Conservation (phyloP, 495 filamentous ascomycete genomes). For the Hypoxylon intermedium region DNA sequence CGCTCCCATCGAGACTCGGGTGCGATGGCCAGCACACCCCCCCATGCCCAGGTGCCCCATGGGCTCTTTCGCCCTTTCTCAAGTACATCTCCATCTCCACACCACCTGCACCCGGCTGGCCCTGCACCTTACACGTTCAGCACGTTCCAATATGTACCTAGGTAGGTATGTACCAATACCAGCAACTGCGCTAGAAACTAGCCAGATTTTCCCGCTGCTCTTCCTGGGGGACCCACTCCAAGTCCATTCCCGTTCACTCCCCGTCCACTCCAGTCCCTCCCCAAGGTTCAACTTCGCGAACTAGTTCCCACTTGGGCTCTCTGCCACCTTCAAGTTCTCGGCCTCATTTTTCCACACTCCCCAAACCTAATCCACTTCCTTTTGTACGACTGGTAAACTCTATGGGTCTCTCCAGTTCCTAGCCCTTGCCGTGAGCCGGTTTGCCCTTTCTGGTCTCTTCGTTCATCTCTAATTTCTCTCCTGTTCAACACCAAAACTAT, state of each 20-base stretch:
- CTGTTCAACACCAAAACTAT: constrained; percentile 18
- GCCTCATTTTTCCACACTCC: constrained; percentile 37
- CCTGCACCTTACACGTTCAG: no score
- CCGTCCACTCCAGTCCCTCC: constrained; percentile 8
- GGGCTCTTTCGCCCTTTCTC: no score
- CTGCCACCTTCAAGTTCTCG: constrained; percentile 35
- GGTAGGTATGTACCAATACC: no score
- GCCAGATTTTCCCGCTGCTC: constrained; percentile 34
- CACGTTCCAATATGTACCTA: no score
- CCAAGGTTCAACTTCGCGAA: constrained; percentile 17
- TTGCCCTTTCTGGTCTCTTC: constrained; percentile 32
- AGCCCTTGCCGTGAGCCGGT: constrained; percentile 15
- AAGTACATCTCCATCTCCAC: constrained; percentile 10
- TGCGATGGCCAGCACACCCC: neutral
- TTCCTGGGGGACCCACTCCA: constrained; percentile 9
- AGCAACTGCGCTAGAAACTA: neutral
- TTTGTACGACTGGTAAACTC: constrained; percentile 16
- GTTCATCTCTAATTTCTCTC: constrained; percentile 20
- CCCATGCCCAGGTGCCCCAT: no score
- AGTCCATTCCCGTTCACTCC: constrained; percentile 20
- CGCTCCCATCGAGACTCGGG: constrained; percentile 7
- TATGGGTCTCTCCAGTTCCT: constrained; percentile 35
- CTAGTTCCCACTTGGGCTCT: constrained; percentile 33
- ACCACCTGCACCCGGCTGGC: constrained; percentile 22
- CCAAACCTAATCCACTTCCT: constrained; percentile 26